Evolutionary conservation across 495 filamentous ascomycete genomes (phyloP), one percentile per base, ranked within the genome.

Genomic region (Amphirosellinia nigrospora): DNA sequence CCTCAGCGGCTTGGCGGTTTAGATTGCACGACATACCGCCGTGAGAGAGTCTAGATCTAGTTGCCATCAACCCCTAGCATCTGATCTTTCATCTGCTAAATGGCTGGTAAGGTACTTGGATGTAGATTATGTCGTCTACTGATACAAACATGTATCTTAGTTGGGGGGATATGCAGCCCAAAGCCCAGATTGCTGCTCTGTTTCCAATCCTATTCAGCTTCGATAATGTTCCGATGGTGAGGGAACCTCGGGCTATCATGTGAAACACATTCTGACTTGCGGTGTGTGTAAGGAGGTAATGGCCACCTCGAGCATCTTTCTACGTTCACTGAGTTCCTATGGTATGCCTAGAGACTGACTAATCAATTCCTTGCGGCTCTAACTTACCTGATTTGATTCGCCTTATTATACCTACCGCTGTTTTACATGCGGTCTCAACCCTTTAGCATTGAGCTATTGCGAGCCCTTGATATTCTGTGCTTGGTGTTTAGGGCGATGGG

Each of bases 201-300:
- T 52, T 52, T 53, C 8, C 50, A 53, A 15, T 16, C 41, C 13
- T 52, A 26, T n/a, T 28, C 19, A 15, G 16, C 21, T 36, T 6
- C 8, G n/a, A 36, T 2, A 58, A 56, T 9, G 19, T 36, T 36
- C 32, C 55, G n/a, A 21, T 19, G 19, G 32, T 10, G 55, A 61
- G 28, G 16, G 21, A 19, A 15, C 36, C 36, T 61, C 36, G n/a
- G 15, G 10, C 58, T 32, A 3, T 7, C 36, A 41, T 61, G 16
- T 61, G 36, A 61, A 21, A 61, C 58, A 61, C 28, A 9, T 34
- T 32, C 28, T 8, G n/a, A 62, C 36, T 62, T 62, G 59, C 59
- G 59, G 59, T 62, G 59, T 62, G 39, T 28, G 28, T 26, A 39
- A 39, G 16, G 16, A 61, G 58, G 58, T 11, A 1, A 41, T 28